Conservation (phyloP, 352 stramenopile genomes). For the Phytopythium vexans region DNA sequence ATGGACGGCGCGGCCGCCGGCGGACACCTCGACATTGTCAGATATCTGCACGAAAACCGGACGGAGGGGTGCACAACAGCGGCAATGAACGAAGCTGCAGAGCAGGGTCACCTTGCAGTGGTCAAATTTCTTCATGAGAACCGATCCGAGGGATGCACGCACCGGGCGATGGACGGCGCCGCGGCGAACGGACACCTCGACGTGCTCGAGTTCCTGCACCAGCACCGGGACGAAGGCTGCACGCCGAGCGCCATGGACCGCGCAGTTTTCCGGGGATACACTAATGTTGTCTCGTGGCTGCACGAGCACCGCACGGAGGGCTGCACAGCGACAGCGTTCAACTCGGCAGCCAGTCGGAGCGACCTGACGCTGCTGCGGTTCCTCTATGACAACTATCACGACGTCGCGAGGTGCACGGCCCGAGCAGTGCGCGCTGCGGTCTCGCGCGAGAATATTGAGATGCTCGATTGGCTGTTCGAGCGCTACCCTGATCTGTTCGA, state of each 20-base stretch:
- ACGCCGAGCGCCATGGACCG: slow-evolving; percentile 16
- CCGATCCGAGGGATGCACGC: slow-evolving; percentile 8
- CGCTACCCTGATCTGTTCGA: slow-evolving; percentile 16
- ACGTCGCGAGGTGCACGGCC: slow-evolving; percentile 15
- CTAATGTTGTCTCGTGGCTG: slow-evolving; percentile 8
- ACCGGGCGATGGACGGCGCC: slow-evolving; percentile 27
- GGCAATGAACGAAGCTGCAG: slow-evolving; percentile 5
- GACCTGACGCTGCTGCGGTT: slow-evolving; percentile 26
- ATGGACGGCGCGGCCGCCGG: slow-evolving; percentile 11
- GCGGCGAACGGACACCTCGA: slow-evolving; percentile 22
- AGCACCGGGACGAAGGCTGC: slow-evolving; percentile 10
- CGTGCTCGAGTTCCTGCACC: slow-evolving; percentile 19
- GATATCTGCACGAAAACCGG: slow-evolving; percentile 13
- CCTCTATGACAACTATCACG: slow-evolving; percentile 17
- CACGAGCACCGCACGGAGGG: slow-evolving; percentile 20
- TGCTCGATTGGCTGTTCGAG: slow-evolving; percentile 15
- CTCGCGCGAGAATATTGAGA: slow-evolving; percentile 9
- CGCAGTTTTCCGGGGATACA: slow-evolving; percentile 4
- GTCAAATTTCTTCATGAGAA: slow-evolving; percentile 23
- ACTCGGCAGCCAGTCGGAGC: slow-evolving; percentile 15
- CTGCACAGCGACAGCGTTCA: slow-evolving; percentile 24
- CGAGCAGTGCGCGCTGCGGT: slow-evolving; percentile 15
- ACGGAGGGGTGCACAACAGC: background rate
- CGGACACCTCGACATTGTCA: slow-evolving; percentile 18
- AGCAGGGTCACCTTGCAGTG: slow-evolving; percentile 5